phyloP scores from a whole-genome alignment of 768 basidiomycete species.

The Phylloporus scabripes region DNA sequence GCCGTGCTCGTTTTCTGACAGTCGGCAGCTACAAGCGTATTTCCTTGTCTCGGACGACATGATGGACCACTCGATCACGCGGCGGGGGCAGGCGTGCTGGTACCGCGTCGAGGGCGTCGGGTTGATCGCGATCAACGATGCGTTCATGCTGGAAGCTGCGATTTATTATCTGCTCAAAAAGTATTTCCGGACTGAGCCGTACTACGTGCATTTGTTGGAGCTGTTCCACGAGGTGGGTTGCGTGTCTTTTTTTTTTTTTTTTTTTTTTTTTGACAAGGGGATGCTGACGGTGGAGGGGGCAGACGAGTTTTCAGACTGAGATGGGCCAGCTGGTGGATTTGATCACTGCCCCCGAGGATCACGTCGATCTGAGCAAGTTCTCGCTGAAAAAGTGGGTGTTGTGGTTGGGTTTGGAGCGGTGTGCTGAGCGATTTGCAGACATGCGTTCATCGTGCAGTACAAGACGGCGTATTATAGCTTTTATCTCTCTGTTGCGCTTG shows the following conservation, averaged over 20 bases:
- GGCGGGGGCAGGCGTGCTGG: constrained; percentile 94
- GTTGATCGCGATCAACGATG: constrained; percentile 90
- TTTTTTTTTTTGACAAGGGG: too few species aligned
- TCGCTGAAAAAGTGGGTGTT: constrained; percentile 64
- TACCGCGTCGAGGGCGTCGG: constrained; percentile 59
- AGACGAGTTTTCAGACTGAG: constrained; percentile 84
- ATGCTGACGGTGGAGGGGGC: background rate
- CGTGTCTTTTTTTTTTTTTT: too few species aligned
- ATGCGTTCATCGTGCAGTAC: constrained; percentile 90
- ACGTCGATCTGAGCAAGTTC: constrained; percentile 83
- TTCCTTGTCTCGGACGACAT: constrained; percentile 97
- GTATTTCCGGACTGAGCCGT: constrained; percentile 74
- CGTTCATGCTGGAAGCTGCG: constrained; percentile 92
- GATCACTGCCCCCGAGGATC: constrained; percentile 90
- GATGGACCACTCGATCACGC: constrained; percentile 93
- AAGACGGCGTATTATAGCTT: constrained; percentile 98
- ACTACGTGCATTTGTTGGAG: constrained; percentile 88
- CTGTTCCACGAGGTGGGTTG: constrained; percentile 75
- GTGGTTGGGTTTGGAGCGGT: constrained; percentile 13
- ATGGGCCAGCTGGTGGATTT: constrained; percentile 95
- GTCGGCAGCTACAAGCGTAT: constrained; percentile 81
- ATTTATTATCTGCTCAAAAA: constrained; percentile 89
- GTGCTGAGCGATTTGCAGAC: constrained; percentile 42
- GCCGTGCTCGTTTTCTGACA: background rate
- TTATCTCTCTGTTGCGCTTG: constrained; percentile 96